These are phyloP conservation scores for Zarea fungicola DNA, from an alignment of 2,329 filamentous ascomycete species.

Conservation along the genomic window DNA sequence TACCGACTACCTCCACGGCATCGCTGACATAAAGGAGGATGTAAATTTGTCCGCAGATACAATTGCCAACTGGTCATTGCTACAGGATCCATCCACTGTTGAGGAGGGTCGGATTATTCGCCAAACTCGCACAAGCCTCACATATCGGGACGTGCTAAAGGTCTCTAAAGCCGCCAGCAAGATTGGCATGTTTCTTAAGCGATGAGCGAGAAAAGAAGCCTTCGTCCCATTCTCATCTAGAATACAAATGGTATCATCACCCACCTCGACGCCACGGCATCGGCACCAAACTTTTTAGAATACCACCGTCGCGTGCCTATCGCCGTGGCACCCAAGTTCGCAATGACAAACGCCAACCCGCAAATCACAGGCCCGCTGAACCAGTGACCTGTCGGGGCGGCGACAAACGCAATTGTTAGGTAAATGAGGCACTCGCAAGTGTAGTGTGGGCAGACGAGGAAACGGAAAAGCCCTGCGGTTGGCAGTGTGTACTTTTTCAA, in stretches of 20 bases:
- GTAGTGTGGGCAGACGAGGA: slow-evolving; percentile 83
- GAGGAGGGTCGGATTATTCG: slow-evolving; percentile 51
- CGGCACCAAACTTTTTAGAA: slow-evolving; percentile 63
- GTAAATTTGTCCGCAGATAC: slow-evolving; percentile 54
- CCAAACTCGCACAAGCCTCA: slow-evolving; percentile 63
- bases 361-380: slow-evolving; percentile 70
- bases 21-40: slow-evolving; percentile 62
- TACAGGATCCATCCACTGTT: slow-evolving; percentile 46
- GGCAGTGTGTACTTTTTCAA: slow-evolving; percentile 82
- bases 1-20: slow-evolving; percentile 68
- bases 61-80: slow-evolving; percentile 67
- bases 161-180: slow-evolving; percentile 69
- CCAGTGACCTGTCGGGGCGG: slow-evolving; percentile 60
- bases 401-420: slow-evolving; percentile 65
- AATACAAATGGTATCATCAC: slow-evolving; percentile 71
- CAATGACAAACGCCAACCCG: slow-evolving; percentile 65
- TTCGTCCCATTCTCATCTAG: too few relatives aligned
- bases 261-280: slow-evolving; percentile 59
- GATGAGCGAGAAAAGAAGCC: too few relatives aligned
- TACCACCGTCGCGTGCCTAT: slow-evolving; percentile 77
- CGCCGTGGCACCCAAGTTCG: slow-evolving; percentile 80
- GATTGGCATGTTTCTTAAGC: slow-evolving; percentile 47
- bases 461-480: slow-evolving; percentile 62
- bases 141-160: slow-evolving; percentile 80
- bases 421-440: slow-evolving; percentile 85